A percentile compares a stretch with the other conserved stretches of the same genome.
Evolutionary conservation across 2,329 filamentous ascomycete genomes (phyloP).

Genomic region (Diaporthe sp.): DNA sequence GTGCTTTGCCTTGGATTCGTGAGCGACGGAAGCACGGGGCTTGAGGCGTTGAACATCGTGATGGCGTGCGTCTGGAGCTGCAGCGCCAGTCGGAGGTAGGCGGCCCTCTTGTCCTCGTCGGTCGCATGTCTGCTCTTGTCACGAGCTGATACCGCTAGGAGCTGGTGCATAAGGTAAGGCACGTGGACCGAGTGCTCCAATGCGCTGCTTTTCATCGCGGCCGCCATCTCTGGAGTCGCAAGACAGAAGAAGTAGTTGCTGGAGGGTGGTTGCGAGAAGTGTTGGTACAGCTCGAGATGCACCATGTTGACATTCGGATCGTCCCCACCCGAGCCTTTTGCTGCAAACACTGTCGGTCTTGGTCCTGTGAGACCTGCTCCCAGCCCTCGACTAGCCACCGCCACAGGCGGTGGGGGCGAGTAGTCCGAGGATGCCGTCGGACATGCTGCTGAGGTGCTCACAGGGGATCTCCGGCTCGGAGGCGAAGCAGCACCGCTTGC

Average conservation of each 20-base stretch:
- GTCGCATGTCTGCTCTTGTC: slow-evolving; percentile 48
- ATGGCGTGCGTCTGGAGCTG: slow-evolving; percentile 52
- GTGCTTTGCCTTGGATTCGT: slow-evolving; percentile 52
- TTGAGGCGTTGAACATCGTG: slow-evolving; percentile 50
- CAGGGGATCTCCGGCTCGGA: slow-evolving; percentile 12
- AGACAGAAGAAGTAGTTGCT: slow-evolving; percentile 42
- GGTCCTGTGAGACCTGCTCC: not conserved
- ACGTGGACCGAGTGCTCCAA: slow-evolving; percentile 46
- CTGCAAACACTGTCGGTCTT: slow-evolving; percentile 11
- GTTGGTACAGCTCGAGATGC: slow-evolving; percentile 27
- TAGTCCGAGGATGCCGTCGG: not conserved
- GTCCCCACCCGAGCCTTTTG: not conserved
- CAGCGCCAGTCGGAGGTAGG: slow-evolving; percentile 47
- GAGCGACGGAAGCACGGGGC: slow-evolving; percentile 38
- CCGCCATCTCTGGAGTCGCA: slow-evolving; percentile 4
- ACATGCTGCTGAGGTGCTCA: slow-evolving; percentile 26
- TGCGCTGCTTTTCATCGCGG: slow-evolving; percentile 35
- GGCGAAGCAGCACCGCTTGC: slow-evolving; percentile 13
- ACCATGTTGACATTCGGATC: slow-evolving; percentile 22
- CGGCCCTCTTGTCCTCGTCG: slow-evolving; percentile 45
- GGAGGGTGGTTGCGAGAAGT: slow-evolving; percentile 44
- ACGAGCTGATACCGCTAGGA: slow-evolving; percentile 54
- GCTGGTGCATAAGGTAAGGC: slow-evolving; percentile 54
- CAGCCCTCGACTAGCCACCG: not conserved
- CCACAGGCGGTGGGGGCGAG: slow-evolving; percentile 4